These are phyloP conservation scores for Thielaviopsis punctulata DNA, from an alignment of 2,329 filamentous ascomycete genomes.

Conservation along the genomic window DNA sequence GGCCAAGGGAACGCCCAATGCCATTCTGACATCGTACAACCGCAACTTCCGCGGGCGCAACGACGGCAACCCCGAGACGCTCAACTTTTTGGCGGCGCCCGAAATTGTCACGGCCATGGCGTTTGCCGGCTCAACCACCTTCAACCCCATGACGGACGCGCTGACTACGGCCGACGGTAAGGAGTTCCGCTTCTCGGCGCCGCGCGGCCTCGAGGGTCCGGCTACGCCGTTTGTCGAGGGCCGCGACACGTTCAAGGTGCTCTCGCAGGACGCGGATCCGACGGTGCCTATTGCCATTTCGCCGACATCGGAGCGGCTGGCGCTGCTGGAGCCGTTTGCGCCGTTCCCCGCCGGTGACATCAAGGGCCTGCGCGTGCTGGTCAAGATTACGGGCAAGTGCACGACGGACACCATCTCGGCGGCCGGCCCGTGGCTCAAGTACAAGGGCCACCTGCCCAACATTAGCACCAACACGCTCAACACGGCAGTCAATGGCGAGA, in stretches of 20 bases:
- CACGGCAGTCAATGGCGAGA: conserved; percentile 81
- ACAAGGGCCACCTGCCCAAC: conserved; percentile 97
- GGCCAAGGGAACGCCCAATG: conserved; percentile 71
- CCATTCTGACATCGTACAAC: conserved; percentile 95
- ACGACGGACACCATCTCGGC: conserved; percentile 98
- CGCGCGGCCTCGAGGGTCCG: conserved; percentile 49
- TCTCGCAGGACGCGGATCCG: conserved; percentile 54
- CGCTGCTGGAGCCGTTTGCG: conserved; percentile 76
- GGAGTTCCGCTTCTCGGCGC: conserved; percentile 72
- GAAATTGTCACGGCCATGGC: conserved; percentile 94
- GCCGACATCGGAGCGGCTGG: conserved; percentile 77
- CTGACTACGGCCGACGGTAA: conserved; percentile 65
- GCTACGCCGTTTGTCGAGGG: conserved; percentile 56
- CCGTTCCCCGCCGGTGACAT: conserved; percentile 67
- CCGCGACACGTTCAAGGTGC: conserved; percentile 55
- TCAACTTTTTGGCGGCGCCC: conserved; percentile 97
- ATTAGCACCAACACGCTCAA: conserved; percentile 96
- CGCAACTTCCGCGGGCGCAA: conserved; percentile 95
- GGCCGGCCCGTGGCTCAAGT: conserved; percentile 93
- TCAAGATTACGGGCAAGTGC: conserved; percentile 95
- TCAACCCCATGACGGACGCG: conserved; percentile 85
- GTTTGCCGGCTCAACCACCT: conserved; percentile 80
- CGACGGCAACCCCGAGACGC: conserved; percentile 87
- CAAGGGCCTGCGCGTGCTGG: conserved; percentile 63
- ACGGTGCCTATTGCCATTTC: conserved; percentile 58